These are phyloP conservation scores for Candida namnaoensis DNA, from an alignment of 805 yeast species.

Conservation along the genomic window DNA sequence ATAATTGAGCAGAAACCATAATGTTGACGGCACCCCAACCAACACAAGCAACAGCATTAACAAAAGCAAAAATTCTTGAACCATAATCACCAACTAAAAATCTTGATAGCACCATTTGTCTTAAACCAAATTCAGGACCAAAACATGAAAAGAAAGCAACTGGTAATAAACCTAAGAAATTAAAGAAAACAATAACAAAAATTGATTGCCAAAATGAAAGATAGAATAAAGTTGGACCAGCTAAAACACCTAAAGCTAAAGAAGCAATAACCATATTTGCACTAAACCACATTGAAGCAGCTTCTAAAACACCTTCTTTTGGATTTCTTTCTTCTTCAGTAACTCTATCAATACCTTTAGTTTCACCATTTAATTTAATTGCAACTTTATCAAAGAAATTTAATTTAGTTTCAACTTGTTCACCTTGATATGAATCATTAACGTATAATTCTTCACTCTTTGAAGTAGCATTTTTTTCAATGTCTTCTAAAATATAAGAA, in stretches of 20 bases:
- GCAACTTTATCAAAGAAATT: no score
- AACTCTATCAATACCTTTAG: conserved; percentile 74
- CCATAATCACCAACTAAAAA: conserved; percentile 69
- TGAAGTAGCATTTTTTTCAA: no score
- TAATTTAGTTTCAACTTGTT: no score
- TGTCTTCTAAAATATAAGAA: no score
- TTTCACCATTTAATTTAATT: conserved; percentile 24
- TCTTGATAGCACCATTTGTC: conserved; percentile 81
- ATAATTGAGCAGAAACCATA: conserved; percentile 79
- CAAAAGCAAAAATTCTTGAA: conserved; percentile 66
- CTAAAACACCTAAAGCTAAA: conserved; percentile 67
- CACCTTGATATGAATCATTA: conserved; percentile 25
- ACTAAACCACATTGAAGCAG: conserved; percentile 87
- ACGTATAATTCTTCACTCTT: no score
- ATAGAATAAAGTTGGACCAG: conserved; percentile 47
- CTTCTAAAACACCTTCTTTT: conserved; percentile 46
- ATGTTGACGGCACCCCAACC: conserved; percentile 96
- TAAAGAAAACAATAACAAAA: conserved; percentile 63
- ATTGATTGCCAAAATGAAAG: conserved; percentile 69
- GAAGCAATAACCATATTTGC: conserved; percentile 87
- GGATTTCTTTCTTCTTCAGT: conserved; percentile 74
- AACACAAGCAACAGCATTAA: conserved; percentile 78
- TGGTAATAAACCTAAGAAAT: conserved; percentile 60
- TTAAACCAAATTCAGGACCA: conserved; percentile 77
- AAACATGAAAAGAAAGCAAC: conserved; percentile 80